These are phyloP conservation scores for Zygoascus flipseniorum DNA, from an alignment of 805 yeast genomes.

Conservation along the genomic window DNA sequence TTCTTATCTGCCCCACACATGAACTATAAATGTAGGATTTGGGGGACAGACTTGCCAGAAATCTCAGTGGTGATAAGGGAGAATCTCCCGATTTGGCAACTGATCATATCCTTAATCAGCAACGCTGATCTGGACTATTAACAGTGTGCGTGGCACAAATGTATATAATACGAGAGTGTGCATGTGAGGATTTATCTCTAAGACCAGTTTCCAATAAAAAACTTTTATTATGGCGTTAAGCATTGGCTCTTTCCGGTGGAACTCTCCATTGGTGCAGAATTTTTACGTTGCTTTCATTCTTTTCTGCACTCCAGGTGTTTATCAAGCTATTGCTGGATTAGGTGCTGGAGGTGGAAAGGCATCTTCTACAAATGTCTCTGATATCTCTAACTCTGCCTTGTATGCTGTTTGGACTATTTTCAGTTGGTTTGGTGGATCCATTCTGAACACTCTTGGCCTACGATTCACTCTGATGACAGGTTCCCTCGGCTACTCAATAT, in stretches of 20 bases:
- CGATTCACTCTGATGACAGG: slow-evolving; percentile 35
- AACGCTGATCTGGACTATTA: too few relatives aligned
- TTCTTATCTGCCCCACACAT: too few relatives aligned
- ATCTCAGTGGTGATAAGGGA: too few relatives aligned
- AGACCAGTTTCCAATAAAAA: too few relatives aligned
- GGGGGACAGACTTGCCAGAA: too few relatives aligned
- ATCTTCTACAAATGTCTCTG: slow-evolving; percentile 1
- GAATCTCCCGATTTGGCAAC: too few relatives aligned
- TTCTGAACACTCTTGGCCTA: slow-evolving; percentile 42
- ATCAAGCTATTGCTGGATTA: slow-evolving; percentile 1
- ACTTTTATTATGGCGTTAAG: too few relatives aligned
- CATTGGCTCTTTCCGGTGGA: neutral
- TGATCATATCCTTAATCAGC: too few relatives aligned
- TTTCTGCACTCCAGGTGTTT: slow-evolving; percentile 2
- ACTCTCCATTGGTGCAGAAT: slow-evolving; percentile 1
- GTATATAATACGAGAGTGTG: too few relatives aligned
- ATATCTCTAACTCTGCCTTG: neutral
- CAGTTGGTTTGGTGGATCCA: slow-evolving; percentile 51
- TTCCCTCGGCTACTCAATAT: slow-evolving; percentile 39
- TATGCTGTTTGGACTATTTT: slow-evolving; percentile 1
- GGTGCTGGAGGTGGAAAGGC: slow-evolving; percentile 8
- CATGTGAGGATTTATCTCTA: too few relatives aligned
- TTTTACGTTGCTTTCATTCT: neutral
- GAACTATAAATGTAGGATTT: too few relatives aligned
- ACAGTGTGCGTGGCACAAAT: too few relatives aligned